A percentile compares a stretch with the other conserved stretches of the same genome.
Conservation (phyloP, 73 alveolate species). For the Paramecium primaurelia region DNA sequence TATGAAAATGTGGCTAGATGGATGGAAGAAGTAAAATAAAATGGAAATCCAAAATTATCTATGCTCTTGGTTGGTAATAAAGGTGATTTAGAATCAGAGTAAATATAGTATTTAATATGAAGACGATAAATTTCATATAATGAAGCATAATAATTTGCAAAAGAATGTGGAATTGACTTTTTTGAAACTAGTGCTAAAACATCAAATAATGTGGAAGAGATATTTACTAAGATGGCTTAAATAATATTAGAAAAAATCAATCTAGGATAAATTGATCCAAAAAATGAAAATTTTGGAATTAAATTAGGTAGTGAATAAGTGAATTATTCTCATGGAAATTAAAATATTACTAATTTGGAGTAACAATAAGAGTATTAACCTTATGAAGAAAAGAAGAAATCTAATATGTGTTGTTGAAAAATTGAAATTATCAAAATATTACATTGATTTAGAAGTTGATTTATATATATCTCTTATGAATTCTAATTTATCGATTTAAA, state of each 20-base stretch:
- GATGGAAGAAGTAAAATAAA: slow-evolving; percentile 65
- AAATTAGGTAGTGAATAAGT: slow-evolving; percentile 47
- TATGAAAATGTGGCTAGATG: slow-evolving; percentile 66
- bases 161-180: slow-evolving; percentile 57
- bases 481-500: neutral
- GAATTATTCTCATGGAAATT: neutral
- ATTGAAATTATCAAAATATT: neutral
- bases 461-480: neutral
- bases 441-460: neutral
- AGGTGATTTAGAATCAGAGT: neutral
- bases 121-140: slow-evolving; percentile 57
- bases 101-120: neutral
- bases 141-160: slow-evolving; percentile 69
- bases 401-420: neutral
- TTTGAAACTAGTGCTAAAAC: slow-evolving; percentile 69
- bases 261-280: slow-evolving; percentile 53
- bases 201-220: slow-evolving; percentile 65
- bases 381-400: neutral
- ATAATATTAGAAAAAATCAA: slow-evolving; percentile 46
- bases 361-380: neutral
- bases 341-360: neutral
- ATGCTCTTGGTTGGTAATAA: slow-evolving; percentile 38
- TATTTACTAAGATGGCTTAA: slow-evolving; percentile 44
- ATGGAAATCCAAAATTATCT: slow-evolving; percentile 66
- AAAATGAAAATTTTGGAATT: slow-evolving; percentile 46